Percentiles rank a stretch among this genome's conserved stretches.
These are phyloP conservation scores for Calendula officinalis DNA, from an alignment of 129 eudicot genomes.

Conservation along the genomic window DNA sequence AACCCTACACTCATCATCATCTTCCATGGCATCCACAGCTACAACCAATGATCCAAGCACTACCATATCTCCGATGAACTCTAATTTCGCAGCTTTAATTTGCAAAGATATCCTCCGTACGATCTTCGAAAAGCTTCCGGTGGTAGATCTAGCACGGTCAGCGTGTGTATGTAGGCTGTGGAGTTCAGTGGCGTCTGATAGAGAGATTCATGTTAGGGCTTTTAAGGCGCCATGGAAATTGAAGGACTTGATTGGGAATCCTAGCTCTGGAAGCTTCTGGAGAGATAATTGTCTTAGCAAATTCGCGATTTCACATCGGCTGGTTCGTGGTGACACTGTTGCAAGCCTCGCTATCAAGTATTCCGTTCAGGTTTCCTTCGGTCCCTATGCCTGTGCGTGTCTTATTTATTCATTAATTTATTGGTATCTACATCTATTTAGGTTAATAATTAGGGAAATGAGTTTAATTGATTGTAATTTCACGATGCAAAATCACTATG, in stretches of 20 bases:
- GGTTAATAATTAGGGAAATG: neutral
- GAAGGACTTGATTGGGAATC: conserved; percentile 59
- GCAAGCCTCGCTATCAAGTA: conserved; percentile 94
- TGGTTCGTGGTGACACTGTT: conserved; percentile 56
- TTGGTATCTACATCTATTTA: neutral
- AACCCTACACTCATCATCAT: conserved; percentile 21
- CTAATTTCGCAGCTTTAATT: conserved; percentile 56
- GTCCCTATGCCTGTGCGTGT: neutral
- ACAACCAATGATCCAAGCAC: conserved; percentile 3
- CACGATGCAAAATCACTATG: neutral
- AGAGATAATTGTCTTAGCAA: conserved; percentile 54
- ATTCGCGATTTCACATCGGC: conserved; percentile 79
- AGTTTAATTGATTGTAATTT: neutral
- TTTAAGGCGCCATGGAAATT: conserved; percentile 76
- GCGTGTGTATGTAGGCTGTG: conserved; percentile 79
- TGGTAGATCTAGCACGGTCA: conserved; percentile 67
- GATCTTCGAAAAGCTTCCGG: conserved; percentile 67
- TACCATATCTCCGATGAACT: conserved; percentile 73
- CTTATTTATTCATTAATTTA: neutral
- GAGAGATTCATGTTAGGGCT: conserved; percentile 59
- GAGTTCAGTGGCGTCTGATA: conserved; percentile 68
- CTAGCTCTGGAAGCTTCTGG: conserved; percentile 81
- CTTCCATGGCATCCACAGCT: conserved; percentile 19
- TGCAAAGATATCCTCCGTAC: conserved; percentile 61
- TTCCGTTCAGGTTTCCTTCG: conserved; percentile 67